phyloP scores from a whole-genome alignment of 441 rosid genomes.

The Theobroma grandiflorum region DNA sequence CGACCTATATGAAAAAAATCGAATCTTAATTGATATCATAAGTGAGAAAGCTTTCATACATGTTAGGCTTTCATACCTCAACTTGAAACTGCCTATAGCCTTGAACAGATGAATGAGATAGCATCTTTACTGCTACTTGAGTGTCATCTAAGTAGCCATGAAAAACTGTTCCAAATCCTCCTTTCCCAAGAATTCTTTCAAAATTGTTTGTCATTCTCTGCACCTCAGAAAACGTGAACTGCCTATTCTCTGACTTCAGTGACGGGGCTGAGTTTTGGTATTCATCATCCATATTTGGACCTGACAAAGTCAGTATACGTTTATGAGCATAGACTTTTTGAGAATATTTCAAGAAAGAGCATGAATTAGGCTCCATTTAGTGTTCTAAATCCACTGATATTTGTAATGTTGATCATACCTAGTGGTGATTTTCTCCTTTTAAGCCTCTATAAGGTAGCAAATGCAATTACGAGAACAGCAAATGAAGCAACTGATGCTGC shows the following conservation, averaged over 20 bases:
- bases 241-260: slow-evolving; percentile 24
- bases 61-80: slow-evolving; percentile 25
- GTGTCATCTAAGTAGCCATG: slow-evolving; percentile 35
- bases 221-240: slow-evolving; percentile 42
- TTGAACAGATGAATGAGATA: slow-evolving; percentile 35
- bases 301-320: slow-evolving; percentile 12
- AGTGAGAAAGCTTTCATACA: not conserved
- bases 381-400: not conserved
- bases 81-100: slow-evolving; percentile 36
- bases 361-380: not conserved
- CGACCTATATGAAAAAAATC: slow-evolving; percentile 16
- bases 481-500: slow-evolving; percentile 42
- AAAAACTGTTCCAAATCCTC: slow-evolving; percentile 49
- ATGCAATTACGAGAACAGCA: slow-evolving; percentile 28
- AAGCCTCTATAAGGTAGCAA: slow-evolving; percentile 28
- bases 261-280: slow-evolving; percentile 6
- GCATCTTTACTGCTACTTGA: slow-evolving; percentile 43
- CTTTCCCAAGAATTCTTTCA: slow-evolving; percentile 37
- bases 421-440: slow-evolving; percentile 35
- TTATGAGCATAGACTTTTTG: not conserved
- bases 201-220: slow-evolving; percentile 46
- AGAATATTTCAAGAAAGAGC: not conserved
- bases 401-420: slow-evolving; percentile 16
- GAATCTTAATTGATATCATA: not conserved
- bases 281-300: slow-evolving; percentile 12